Evolutionary conservation across 225 moss, liverwort and hornwort genomes (phyloP).

Genomic region (Climacium dendroides): DNA sequence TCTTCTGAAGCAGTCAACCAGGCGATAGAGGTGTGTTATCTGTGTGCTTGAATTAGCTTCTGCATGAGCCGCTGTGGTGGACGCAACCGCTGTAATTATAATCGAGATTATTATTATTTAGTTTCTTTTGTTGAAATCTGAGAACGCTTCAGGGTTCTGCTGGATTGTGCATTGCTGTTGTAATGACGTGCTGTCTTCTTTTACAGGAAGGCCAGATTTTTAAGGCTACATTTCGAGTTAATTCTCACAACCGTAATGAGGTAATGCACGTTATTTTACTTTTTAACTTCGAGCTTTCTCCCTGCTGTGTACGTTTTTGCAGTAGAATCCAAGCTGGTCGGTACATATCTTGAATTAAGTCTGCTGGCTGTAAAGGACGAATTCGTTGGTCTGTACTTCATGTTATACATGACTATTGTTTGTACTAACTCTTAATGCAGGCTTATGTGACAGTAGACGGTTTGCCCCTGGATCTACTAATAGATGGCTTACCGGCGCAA

Average conservation of each 20-base stretch:
- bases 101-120: neutral
- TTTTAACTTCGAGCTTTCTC: neutral
- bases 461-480: conserved; percentile 64
- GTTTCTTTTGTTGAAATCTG: neutral
- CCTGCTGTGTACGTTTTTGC: neutral
- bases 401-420: neutral
- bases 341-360: neutral
- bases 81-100: neutral
- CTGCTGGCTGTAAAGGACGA: neutral
- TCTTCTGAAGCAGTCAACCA: conserved; percentile 19
- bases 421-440: conserved; percentile 14
- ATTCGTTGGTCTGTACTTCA: neutral
- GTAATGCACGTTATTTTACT: conserved; percentile 6
- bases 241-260: conserved; percentile 80
- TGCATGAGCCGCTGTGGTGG: neutral
- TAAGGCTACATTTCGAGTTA: conserved; percentile 70
- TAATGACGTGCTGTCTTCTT: neutral
- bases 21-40: conserved; percentile 28
- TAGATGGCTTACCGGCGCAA: conserved; percentile 70
- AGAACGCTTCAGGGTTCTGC: neutral
- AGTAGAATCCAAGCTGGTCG: neutral
- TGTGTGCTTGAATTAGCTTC: neutral
- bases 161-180: neutral
- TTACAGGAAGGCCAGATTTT: conserved; percentile 62
- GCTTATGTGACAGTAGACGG: conserved; percentile 90